Evolutionary conservation across 2,329 filamentous ascomycete genomes (phyloP).

Genomic region (Apiospora saccharicola): DNA sequence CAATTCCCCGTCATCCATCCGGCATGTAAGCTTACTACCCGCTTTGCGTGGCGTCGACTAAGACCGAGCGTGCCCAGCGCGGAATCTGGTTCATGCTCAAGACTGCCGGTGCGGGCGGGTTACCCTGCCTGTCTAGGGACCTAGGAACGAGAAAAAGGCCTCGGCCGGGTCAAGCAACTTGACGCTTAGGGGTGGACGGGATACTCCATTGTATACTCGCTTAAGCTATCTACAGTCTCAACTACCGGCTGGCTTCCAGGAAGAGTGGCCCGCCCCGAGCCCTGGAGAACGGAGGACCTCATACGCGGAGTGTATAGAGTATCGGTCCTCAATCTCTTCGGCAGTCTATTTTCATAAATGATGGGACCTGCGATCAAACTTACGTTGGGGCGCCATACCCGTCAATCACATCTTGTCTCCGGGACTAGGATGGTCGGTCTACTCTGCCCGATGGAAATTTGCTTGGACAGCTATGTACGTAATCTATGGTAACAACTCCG

Average conservation of each 20-base stretch:
- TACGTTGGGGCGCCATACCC: conserved; percentile 10
- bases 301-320: conserved; percentile 19
- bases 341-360: conserved; percentile 14
- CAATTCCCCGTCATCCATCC: conserved; percentile 8
- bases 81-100: not conserved
- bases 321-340: conserved; percentile 18
- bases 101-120: not conserved
- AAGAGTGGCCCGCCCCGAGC: conserved; percentile 17
- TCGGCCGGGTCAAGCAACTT: conserved; percentile 2
- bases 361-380: conserved; percentile 18
- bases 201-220: conserved; percentile 16
- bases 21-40: conserved; percentile 8
- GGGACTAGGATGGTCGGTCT: not conserved
- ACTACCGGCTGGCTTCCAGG: not conserved
- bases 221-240: conserved; percentile 2
- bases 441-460: not conserved
- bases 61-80: not conserved
- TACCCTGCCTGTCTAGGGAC: not conserved
- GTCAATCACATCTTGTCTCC: conserved; percentile 13
- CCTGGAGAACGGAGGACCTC: conserved; percentile 3
- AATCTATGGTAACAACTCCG: conserved; percentile 16
- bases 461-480: conserved; percentile 17
- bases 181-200: not conserved
- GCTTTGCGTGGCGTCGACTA: conserved; percentile 4
- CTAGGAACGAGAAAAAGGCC: not conserved